Evolutionary conservation across 2,329 filamentous ascomycete genomes (phyloP).

Genomic region (Verticillium alfalfae): DNA sequence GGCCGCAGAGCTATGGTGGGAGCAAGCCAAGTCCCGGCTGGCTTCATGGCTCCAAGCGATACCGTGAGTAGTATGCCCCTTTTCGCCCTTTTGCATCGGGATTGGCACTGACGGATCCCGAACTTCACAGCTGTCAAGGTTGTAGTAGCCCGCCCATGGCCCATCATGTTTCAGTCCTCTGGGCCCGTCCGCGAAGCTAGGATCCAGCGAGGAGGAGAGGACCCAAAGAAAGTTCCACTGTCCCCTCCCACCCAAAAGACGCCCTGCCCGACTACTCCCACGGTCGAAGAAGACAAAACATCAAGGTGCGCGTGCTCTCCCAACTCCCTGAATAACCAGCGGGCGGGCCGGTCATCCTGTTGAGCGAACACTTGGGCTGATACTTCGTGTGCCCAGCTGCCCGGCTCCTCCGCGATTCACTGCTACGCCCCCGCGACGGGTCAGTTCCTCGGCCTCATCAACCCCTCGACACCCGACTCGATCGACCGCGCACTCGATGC

Average conservation of each 20-base stretch:
- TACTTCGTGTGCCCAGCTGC: conserved; percentile 28
- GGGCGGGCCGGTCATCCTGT: too few species aligned
- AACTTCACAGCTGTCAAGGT: conserved; percentile 13
- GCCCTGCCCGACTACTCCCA: conserved; percentile 51
- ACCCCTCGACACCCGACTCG: conserved; percentile 67
- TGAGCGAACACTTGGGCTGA: too few species aligned
- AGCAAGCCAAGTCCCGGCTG: not conserved
- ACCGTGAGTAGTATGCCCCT: not conserved
- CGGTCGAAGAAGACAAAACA: conserved; percentile 53
- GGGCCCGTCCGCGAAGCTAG: conserved; percentile 23
- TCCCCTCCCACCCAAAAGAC: too few species aligned
- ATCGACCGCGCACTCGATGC: conserved; percentile 75
- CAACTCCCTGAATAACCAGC: not conserved
- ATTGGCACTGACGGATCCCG: not conserved
- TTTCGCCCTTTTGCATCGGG: not conserved
- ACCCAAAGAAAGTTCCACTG: too few species aligned
- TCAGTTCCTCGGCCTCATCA: conserved; percentile 71
- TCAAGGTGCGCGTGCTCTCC: conserved; percentile 42
- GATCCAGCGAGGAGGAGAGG: conserved; percentile 23
- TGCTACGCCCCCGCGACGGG: conserved; percentile 91
- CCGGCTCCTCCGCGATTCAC: conserved; percentile 64
- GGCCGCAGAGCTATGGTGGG: not conserved
- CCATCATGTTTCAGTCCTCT: conserved; percentile 21
- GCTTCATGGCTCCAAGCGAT: not conserved
- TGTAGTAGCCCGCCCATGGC: conserved; percentile 19